Base-by-base conservation (phyloP, 129 eudicot genomes). In the Scalesia atractyloides region DNA sequence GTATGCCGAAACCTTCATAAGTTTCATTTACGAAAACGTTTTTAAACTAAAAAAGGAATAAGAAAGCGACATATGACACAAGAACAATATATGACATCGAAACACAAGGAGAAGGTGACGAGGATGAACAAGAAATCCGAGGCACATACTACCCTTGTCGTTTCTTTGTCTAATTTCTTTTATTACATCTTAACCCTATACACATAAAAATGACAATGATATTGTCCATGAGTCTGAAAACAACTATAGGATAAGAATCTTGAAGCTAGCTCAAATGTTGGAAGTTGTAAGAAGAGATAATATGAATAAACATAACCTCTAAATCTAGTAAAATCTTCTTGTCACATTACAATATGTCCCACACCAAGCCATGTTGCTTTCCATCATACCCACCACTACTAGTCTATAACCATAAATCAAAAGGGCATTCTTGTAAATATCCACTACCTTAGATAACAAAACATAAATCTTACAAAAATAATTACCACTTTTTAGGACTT, bases 321-420 rank as follows among this genome's bases (percentile, higher is more conserved):
- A 76, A 67, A 76, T 76, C 81, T 76, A 76, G 75, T 76, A 60
- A 68, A 62, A 76, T 76, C 75, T 76, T 70, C 64, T 34, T 68
- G 62, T 68, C 53, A 50, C 64, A 34, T 63, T 36, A 50, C 71
- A 64, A 49, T 49, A 62, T 74, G 62, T 37, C 78, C 81, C 75
- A 59, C 73, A 68, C 75, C 64, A 74, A 74, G 79, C 44, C 72
- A 51, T 74, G 72, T 74, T 64, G 54, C 72, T 64, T 74, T 51
- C 61, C 57, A 63, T 73, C 18, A 37, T 64, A 51, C 43, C 62
- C 62, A 37, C 60, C 0, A 39, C 69, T 15, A 73, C 68, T 44
- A 41, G 56, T 58, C 67, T 72, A 58, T 72, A 20, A 26, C 18
- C 75, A 63, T 41, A 73, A 48, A 48, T 49, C 1, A 49, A 58